Evolutionary conservation across 148 eudicot species (phyloP).

Genomic region (Persicaria maculosa): DNA sequence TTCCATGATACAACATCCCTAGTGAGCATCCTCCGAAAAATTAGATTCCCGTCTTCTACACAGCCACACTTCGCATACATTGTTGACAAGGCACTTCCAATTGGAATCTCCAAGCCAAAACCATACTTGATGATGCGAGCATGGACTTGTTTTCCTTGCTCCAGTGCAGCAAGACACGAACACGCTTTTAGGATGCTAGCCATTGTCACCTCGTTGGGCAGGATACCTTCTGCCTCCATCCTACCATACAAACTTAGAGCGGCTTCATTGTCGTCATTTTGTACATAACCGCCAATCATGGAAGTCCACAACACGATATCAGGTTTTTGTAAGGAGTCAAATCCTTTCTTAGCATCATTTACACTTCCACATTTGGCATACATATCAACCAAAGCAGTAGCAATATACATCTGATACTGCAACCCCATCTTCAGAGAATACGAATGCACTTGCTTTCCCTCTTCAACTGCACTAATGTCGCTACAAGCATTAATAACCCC

Average conservation of each 20-base stretch:
- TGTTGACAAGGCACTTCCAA: constrained; percentile 58
- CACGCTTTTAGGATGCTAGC: constrained; percentile 48
- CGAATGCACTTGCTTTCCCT: constrained; percentile 47
- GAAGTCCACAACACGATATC: constrained; percentile 67
- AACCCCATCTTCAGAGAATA: constrained; percentile 45
- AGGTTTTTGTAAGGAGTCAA: constrained; percentile 42
- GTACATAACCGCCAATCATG: constrained; percentile 56
- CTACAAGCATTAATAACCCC: constrained; percentile 58
- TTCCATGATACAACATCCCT: constrained; percentile 56
- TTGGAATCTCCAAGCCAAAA: constrained; percentile 27
- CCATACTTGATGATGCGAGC: constrained; percentile 48
- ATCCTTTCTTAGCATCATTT: constrained; percentile 48
- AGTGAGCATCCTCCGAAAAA: constrained; percentile 36
- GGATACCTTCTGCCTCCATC: constrained; percentile 46
- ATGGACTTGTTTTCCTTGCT: constrained; percentile 66
- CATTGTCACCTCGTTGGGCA: constrained; percentile 52
- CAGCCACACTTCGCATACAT: constrained; percentile 67
- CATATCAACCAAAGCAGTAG: constrained; percentile 54
- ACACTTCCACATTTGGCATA: constrained; percentile 47
- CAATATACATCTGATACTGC: constrained; percentile 38
- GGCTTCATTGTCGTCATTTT: constrained; percentile 41
- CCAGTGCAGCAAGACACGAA: constrained; percentile 54
- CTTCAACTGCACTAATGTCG: constrained; percentile 24
- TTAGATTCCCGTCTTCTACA: constrained; percentile 34
- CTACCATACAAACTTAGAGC: constrained; percentile 44